Evolutionary conservation across 805 yeast genomes (phyloP), one percentile per base, ranked within the genome.

Genomic region (Wickerhamiella sorbophila): DNA sequence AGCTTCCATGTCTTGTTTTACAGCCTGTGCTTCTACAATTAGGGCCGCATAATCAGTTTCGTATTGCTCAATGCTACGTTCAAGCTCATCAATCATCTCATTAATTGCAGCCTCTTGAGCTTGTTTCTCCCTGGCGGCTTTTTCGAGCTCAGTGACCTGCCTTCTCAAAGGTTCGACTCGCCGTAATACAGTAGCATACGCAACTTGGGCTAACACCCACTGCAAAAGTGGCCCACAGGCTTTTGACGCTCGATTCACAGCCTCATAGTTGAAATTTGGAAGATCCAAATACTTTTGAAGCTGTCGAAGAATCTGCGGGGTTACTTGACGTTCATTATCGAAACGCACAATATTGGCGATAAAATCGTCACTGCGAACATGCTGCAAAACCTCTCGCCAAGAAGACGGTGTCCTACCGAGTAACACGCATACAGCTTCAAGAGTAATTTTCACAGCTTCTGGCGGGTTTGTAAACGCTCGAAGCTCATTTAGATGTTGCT

Each of bases 381-480:
- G 70, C 3, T 68, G 64, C 50, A 83, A 88, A 1, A 88, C 93
- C 46, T 83, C 88, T 48, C 83, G 69, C 97, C 97, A 88, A 3
- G 60, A 47, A 0, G 63, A 52, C 20, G 45, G 48, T 0, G 73
- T 79, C 51, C 78, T 78, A 0, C 95, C 95, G 6, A 88, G 59
- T n/a, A 88, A 58, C 4, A 72, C 66, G 59, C 95, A 85, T 0
- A 88, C 94, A 3, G 94, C 79, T 52, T 88, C 96, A 64, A 88
- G 62, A 0, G 94, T 77, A 52, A 81, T 57, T 52, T 83, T 85
- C 4, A 88, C 88, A 0, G 91, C 78, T 6, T 75, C 79, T 0
- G 97, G 97, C 0, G 97, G 97, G 45, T 84, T 84, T 5, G 73
- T 61, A 93, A 88, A 82, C 12, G 95, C 78, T 53, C 95, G 65